Evolutionary conservation across 2,329 filamentous ascomycete genomes (phyloP).

Genomic region (Hymenoscyphus repandus): DNA sequence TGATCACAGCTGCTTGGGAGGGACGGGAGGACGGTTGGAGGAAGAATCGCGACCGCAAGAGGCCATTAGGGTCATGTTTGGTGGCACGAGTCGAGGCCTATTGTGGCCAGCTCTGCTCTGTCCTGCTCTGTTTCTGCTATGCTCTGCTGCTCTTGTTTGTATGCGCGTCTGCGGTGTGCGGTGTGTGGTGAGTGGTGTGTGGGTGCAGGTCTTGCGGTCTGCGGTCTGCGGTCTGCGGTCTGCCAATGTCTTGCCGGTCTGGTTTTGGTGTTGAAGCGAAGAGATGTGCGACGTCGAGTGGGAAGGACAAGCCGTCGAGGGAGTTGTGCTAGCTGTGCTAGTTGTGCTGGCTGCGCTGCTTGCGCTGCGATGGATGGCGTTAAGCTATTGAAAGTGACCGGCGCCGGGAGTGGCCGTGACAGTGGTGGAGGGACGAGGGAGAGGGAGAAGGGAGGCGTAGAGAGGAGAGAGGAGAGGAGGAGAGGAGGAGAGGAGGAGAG

Average conservation of each 20-base stretch:
- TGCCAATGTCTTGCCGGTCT: too few relatives aligned
- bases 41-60: neutral
- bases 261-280: too few relatives aligned
- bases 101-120: neutral
- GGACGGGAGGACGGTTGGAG: neutral
- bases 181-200: too few relatives aligned
- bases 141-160: neutral
- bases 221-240: neutral
- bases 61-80: slow-evolving; percentile 4
- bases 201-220: neutral
- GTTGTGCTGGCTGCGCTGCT: too few relatives aligned
- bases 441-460: neutral
- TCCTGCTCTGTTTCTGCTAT: neutral
- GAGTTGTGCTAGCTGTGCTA: too few relatives aligned
- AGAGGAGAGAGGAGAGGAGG: neutral
- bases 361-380: too few relatives aligned
- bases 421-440: neutral
- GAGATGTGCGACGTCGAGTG: neutral
- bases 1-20: neutral
- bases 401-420: neutral
- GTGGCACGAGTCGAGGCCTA: neutral
- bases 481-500: too few relatives aligned
- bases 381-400: neutral
- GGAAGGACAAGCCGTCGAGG: too few relatives aligned
- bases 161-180: neutral